Conservation (phyloP, 257 asterid species). For the Solanum paucissectum region DNA sequence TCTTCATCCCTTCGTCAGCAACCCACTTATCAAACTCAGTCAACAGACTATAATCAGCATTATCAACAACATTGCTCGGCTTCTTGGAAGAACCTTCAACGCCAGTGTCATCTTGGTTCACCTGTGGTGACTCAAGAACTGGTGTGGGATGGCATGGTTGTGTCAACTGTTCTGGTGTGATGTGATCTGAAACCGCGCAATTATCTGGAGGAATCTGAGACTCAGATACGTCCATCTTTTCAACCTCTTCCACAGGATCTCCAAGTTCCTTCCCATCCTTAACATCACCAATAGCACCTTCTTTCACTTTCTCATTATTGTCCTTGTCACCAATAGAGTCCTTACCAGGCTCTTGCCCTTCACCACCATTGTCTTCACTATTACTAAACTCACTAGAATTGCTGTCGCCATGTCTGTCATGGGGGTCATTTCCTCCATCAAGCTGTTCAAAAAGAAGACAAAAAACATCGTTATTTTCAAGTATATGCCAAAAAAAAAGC, state of each 20-base stretch:
- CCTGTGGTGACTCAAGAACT: background rate
- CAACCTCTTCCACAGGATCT: background rate
- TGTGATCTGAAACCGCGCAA: background rate
- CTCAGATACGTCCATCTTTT: background rate
- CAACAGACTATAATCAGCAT: background rate
- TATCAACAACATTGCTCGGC: background rate
- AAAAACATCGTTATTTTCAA: background rate
- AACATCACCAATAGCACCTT: background rate
- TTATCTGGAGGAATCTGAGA: background rate
- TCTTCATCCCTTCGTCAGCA: background rate
- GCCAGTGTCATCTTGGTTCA: background rate
- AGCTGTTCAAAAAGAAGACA: background rate
- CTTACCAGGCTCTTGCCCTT: background rate
- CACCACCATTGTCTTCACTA: background rate
- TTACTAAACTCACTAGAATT: background rate
- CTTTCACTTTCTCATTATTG: background rate
- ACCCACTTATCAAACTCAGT: background rate
- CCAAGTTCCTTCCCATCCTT: background rate
- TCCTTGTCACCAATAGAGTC: background rate
- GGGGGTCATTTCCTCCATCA: background rate
- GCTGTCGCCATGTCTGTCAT: background rate
- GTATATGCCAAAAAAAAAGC: background rate
- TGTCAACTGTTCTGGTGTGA: background rate
- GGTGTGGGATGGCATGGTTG: background rate
- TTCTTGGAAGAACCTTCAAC: background rate